These are phyloP conservation scores for Pyrus betulifolia DNA, from an alignment of 306 rosid species.

Conservation along the genomic window DNA sequence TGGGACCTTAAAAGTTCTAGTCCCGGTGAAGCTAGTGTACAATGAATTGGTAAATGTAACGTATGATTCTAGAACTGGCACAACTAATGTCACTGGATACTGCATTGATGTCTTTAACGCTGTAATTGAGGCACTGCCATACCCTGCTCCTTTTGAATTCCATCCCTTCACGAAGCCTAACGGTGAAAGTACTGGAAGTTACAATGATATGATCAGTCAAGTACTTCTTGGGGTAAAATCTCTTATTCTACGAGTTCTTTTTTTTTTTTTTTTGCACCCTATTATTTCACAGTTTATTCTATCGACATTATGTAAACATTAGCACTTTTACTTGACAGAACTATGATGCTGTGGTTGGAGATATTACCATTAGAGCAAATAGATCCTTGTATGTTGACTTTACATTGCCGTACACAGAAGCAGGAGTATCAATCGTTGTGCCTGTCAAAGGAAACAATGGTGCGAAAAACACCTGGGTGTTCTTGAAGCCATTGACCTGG, in stretches of 20 bases:
- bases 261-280: too few species aligned
- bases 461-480: slow-evolving; percentile 44
- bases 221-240: slow-evolving; percentile 33
- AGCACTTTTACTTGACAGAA: neutral
- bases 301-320: too few species aligned
- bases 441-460: slow-evolving; percentile 22
- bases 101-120: slow-evolving; percentile 48
- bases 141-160: slow-evolving; percentile 23
- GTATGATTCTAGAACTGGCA: neutral
- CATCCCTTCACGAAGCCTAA: slow-evolving; percentile 15
- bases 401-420: slow-evolving; percentile 48
- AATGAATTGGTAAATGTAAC: slow-evolving; percentile 16
- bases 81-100: slow-evolving; percentile 27
- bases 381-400: slow-evolving; percentile 35
- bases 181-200: slow-evolving; percentile 33
- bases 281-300: neutral
- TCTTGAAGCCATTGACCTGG: slow-evolving; percentile 50
- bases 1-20: slow-evolving; percentile 33
- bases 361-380: slow-evolving; percentile 8
- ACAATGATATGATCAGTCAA: slow-evolving; percentile 33
- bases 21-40: slow-evolving; percentile 26
- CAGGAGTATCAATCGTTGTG: slow-evolving; percentile 59
- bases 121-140: slow-evolving; percentile 29
- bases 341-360: slow-evolving; percentile 22
- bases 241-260: neutral